Conservation (phyloP, 2,329 filamentous ascomycete species). For the Madurella fahalii region DNA sequence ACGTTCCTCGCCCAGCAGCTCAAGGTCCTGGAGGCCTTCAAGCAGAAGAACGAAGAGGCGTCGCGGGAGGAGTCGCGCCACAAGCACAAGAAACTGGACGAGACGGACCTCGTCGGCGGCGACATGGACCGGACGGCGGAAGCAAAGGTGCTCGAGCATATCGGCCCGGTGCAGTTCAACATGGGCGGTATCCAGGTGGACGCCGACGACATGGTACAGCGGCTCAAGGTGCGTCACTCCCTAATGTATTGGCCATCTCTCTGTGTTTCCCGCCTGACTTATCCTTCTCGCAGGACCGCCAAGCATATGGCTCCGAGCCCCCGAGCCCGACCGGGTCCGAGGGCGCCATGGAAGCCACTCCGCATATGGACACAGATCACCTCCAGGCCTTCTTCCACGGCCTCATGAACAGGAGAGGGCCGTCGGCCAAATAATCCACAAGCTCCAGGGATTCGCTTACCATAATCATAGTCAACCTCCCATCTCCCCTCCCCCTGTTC, state of each 20-base stretch:
- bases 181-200: conserved; percentile 97
- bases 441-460: not conserved
- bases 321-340: conserved; percentile 34
- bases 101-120: conserved; percentile 24
- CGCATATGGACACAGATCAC: conserved; percentile 52
- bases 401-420: conserved; percentile 53
- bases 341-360: conserved; percentile 33
- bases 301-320: conserved; percentile 48
- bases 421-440: conserved; percentile 17
- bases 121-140: conserved; percentile 30
- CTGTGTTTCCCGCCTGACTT: not conserved
- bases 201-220: conserved; percentile 86
- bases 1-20: conserved; percentile 72
- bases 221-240: conserved; percentile 63
- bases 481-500: no score
- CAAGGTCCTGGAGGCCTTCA: conserved; percentile 64
- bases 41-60: conserved; percentile 54
- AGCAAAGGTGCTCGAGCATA: conserved; percentile 66
- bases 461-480: not conserved
- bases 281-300: conserved; percentile 46
- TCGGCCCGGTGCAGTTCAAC: conserved; percentile 94
- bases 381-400: conserved; percentile 57
- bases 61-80: conserved; percentile 35
- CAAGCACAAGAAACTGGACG: conserved; percentile 43
- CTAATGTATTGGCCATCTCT: not conserved